Percentiles rank a stretch among this genome's conserved stretches.
Evolutionary conservation across 1,284 basidiomycete species (phyloP).

Genomic region (Fistulinella cinereoalba): DNA sequence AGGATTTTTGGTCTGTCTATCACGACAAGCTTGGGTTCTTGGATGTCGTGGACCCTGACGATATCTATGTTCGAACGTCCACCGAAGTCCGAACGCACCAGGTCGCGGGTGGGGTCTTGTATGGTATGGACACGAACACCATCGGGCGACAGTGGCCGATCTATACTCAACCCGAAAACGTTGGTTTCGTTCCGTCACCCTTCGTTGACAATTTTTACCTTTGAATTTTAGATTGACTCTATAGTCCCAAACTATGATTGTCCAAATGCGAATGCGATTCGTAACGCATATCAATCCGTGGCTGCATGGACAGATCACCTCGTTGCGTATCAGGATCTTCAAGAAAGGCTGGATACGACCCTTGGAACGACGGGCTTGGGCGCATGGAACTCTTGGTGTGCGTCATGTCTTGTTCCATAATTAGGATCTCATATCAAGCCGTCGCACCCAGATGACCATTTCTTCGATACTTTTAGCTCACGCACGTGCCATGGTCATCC

Average conservation of each 20-base stretch:
- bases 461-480: conserved; percentile 51
- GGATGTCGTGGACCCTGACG: conserved; percentile 35
- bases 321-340: conserved; percentile 38
- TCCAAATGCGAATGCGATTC: conserved; percentile 43
- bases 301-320: conserved; percentile 53
- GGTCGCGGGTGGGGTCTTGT: conserved; percentile 48
- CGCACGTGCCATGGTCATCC: conserved; percentile 49
- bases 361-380: conserved; percentile 45
- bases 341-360: conserved; percentile 40
- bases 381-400: conserved; percentile 50
- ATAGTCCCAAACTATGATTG: conserved; percentile 50
- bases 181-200: conserved; percentile 17
- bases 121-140: conserved; percentile 47
- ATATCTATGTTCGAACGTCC: conserved; percentile 47
- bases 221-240: conserved; percentile 44
- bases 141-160: conserved; percentile 40
- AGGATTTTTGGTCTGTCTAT: conserved; percentile 56
- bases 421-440: background rate
- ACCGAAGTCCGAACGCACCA: conserved; percentile 49
- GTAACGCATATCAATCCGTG: conserved; percentile 44
- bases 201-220: background rate
- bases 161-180: conserved; percentile 41
- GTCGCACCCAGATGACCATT: conserved; percentile 37
- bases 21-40: conserved; percentile 42
- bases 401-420: conserved; percentile 11